Base-by-base conservation (phyloP, 1,139 yeast genomes). In the Insectozyma bohioensis region DNA sequence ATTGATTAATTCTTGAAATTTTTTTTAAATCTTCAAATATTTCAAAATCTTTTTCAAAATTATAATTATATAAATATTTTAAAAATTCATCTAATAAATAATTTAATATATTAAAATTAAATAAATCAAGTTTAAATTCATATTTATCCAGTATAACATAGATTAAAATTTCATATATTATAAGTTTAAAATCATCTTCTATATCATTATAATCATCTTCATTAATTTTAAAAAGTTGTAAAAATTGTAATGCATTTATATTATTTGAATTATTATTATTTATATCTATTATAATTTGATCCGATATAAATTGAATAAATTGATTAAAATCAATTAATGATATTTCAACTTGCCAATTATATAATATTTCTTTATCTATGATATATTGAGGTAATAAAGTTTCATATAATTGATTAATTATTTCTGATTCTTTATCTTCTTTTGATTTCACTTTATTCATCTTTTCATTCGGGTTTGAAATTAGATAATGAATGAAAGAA, bases 281-380 rank as follows among this genome's bases (percentile, higher is more conserved):
- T 9, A 28, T 24, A 9, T 20, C 17, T 6, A n/a, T n/a, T n/a
- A n/a, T n/a, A n/a, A 24, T 30, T 11, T 14, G 28, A 32, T 45
- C 26, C 21, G 33, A 15, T 11, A 35, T 37, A 21, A 31, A 14
- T 11, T 39, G 30, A 5, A 41, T 31, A 24, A 63, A 46, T 8
- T 42, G 35, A 14, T 43, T 40, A 7, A 42, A 40, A 34, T 56
- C 56, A 18, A 45, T 39, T 5, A 51, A 30, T 23, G 46, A 36
- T 21, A 67, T 41, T 29, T 67, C 73, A 4, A 61, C 48, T 38
- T 63, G 66, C 74, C 74, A 68, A 38, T 61, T 58, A 31, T 37
- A 23, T 10, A 68, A 47, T 10, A 57, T 40, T 4, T 54, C 60
- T 24, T 41, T 42, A 37, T 67, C 58, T 29, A 67, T 41, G n/a